phyloP scores from a whole-genome alignment of 1,284 basidiomycete genomes.

The Puccinia triticina region DNA sequence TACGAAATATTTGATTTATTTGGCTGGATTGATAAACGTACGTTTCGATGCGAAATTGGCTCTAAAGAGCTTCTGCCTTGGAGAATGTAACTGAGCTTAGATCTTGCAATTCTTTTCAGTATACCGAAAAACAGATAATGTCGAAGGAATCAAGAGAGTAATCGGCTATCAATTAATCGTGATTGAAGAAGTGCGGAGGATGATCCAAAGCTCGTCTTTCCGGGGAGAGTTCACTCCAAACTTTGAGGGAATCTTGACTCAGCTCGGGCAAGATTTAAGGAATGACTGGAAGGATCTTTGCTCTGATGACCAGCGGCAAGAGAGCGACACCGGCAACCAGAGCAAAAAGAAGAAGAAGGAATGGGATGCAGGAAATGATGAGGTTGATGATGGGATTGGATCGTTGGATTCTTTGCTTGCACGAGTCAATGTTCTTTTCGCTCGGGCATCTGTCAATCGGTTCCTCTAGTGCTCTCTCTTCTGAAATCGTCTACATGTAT shows the following conservation, averaged over 20 bases:
- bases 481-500: too few relatives aligned
- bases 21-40: constrained; percentile 4
- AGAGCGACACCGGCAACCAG: background rate
- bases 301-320: background rate
- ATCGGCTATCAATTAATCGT: constrained; percentile 21
- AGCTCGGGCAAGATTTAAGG: background rate
- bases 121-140: constrained; percentile 10
- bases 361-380: background rate
- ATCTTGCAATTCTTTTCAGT: background rate
- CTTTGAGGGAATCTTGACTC: background rate
- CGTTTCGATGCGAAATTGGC: background rate
- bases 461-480: background rate
- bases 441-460: constrained; percentile 11
- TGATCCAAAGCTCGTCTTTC: background rate
- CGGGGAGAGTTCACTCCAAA: background rate
- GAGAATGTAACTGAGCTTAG: background rate
- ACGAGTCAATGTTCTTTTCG: background rate
- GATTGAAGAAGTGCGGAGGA: constrained; percentile 17
- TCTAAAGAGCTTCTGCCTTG: background rate
- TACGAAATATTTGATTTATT: constrained; percentile 24
- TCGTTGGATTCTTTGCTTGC: constrained; percentile 14
- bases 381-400: background rate
- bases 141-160: constrained; percentile 25
- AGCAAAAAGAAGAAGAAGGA: background rate
- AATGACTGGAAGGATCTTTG: background rate